Conservation (phyloP, 257 asterid species). For the Scutellaria barbata region DNA sequence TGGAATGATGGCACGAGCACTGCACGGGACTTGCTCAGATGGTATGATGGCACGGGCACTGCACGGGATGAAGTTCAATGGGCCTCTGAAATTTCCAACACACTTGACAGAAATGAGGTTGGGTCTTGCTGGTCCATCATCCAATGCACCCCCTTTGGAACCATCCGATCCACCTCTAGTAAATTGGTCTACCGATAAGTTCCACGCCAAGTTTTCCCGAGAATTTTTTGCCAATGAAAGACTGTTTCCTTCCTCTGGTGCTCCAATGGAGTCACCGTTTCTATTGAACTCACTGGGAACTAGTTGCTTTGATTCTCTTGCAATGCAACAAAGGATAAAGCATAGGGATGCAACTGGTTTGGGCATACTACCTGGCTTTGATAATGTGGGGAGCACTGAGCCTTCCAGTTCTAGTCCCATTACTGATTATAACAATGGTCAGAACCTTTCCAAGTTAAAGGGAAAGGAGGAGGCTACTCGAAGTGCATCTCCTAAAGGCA, state of each 20-base stretch:
- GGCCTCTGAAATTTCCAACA: constrained; percentile 57
- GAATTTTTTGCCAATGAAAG: constrained; percentile 53
- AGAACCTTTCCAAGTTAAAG: constrained; percentile 42
- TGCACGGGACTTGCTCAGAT: constrained; percentile 52
- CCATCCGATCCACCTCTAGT: constrained; percentile 55
- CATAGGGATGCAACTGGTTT: constrained; percentile 48
- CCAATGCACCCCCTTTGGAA: constrained; percentile 49
- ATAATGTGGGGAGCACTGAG: constrained; percentile 50
- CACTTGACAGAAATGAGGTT: constrained; percentile 86
- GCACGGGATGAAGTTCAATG: constrained; percentile 62
- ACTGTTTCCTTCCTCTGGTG: constrained; percentile 48
- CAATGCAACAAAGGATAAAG: constrained; percentile 50
- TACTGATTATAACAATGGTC: constrained; percentile 39
- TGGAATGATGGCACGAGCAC: constrained; percentile 66
- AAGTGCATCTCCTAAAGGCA: constrained; percentile 50
- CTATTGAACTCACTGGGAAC: constrained; percentile 65
- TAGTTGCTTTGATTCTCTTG: constrained; percentile 55
- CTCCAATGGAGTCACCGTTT: constrained; percentile 52
- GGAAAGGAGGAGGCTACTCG: constrained; percentile 64
- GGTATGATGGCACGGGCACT: constrained; percentile 61
- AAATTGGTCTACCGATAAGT: constrained; percentile 52
- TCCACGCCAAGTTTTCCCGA: constrained; percentile 52
- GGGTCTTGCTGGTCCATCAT: constrained; percentile 68
- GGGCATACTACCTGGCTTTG: constrained; percentile 52
- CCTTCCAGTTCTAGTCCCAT: constrained; percentile 35